A percentile compares a stretch with the other conserved stretches of the same genome.
Evolutionary conservation across 2,329 filamentous ascomycete genomes (phyloP).

Genomic region (Xylaria sp.): DNA sequence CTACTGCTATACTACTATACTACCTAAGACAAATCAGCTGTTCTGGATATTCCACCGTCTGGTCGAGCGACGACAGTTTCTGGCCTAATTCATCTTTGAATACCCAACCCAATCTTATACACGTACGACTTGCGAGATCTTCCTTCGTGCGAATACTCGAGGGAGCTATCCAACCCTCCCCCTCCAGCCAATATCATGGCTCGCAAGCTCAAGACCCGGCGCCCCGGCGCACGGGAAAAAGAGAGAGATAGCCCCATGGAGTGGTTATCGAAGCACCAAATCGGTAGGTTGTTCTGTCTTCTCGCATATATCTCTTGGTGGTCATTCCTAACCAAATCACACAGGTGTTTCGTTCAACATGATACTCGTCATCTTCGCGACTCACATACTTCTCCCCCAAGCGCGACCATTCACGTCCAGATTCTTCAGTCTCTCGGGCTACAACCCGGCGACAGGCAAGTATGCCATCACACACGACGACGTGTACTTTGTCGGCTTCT

Average conservation of each 20-base stretch:
- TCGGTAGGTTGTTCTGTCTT: constrained; percentile 9
- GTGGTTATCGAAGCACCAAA: constrained; percentile 18
- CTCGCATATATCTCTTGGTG: not conserved
- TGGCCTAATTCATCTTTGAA: not conserved
- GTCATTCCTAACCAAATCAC: constrained; percentile 4
- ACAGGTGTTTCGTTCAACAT: constrained; percentile 73
- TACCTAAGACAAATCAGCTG: not conserved
- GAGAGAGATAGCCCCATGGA: constrained; percentile 5
- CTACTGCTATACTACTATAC: too few species aligned
- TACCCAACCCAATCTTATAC: not conserved
- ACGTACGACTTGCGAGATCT: not conserved
- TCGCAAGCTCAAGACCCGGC: constrained; percentile 3
- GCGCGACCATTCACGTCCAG: constrained; percentile 69
- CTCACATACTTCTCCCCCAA: constrained; percentile 72
- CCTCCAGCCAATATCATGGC: constrained; percentile 8
- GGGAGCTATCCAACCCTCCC: not conserved
- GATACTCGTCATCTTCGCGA: constrained; percentile 69
- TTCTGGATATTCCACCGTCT: not conserved
- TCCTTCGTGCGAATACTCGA: not conserved
- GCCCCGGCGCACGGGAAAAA: constrained; percentile 6
- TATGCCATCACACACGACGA: constrained; percentile 78
- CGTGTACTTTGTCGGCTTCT: constrained; percentile 66
- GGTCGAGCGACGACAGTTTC: not conserved
- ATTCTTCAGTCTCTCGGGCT: constrained; percentile 81
- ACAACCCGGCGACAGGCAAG: constrained; percentile 59